Percentiles rank a stretch among this genome's conserved stretches.
phyloP scores from a whole-genome alignment of 208 protist genomes.

The Trypanosoma cruzi region DNA sequence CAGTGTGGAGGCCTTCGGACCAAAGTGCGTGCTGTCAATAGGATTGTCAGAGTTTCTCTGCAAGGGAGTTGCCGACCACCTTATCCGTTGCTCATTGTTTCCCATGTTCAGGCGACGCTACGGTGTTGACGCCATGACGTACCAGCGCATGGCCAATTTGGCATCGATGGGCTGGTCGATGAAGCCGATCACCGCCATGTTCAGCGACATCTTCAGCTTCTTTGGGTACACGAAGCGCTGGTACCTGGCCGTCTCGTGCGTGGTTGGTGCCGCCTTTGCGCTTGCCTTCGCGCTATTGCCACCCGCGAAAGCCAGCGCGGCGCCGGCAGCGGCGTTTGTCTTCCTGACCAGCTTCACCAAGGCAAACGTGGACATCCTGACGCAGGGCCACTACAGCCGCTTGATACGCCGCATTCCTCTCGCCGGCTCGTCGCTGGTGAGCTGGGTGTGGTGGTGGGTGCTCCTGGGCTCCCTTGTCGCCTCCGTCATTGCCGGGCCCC shows the following conservation, averaged over 20 bases:
- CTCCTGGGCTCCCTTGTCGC: conserved; percentile 51
- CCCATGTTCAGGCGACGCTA: conserved; percentile 57
- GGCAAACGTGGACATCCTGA: conserved; percentile 77
- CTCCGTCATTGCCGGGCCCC: conserved; percentile 47
- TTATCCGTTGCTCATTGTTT: conserved; percentile 33
- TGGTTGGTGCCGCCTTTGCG: conserved; percentile 42
- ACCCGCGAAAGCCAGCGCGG: conserved; percentile 33
- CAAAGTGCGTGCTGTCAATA: conserved; percentile 33
- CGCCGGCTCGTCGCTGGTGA: conserved; percentile 54
- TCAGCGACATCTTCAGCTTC: conserved; percentile 66
- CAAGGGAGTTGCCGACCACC: conserved; percentile 60
- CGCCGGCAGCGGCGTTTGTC: conserved; percentile 41
- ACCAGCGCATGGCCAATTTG: conserved; percentile 54
- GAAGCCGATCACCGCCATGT: conserved; percentile 60
- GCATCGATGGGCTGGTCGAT: conserved; percentile 58
- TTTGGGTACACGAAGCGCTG: conserved; percentile 79
- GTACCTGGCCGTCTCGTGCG: conserved; percentile 55
- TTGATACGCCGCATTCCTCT: conserved; percentile 52
- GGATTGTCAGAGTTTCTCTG: conserved; percentile 49
- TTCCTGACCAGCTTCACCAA: conserved; percentile 58
- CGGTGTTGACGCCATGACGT: conserved; percentile 35
- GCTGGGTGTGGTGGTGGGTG: conserved; percentile 66
- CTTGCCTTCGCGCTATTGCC: conserved; percentile 51
- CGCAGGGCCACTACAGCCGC: conserved; percentile 78
- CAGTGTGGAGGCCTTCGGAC: conserved; percentile 44